Evolutionary conservation across 139 green algal genomes (phyloP).

Genomic region (Choricystis sp.): DNA sequence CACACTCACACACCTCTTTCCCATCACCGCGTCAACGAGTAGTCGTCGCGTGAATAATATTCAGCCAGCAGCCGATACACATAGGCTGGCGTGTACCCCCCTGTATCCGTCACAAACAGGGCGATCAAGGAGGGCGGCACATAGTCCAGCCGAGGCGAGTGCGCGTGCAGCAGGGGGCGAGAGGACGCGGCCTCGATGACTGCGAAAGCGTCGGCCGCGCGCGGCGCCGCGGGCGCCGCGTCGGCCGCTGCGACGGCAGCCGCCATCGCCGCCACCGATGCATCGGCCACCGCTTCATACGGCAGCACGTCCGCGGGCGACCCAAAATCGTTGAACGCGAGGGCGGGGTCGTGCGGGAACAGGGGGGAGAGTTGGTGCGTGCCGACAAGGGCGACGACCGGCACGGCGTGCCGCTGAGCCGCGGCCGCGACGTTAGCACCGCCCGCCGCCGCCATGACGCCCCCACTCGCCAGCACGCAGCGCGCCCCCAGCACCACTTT

Average conservation of each 20-base stretch:
- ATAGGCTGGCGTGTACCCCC: constrained; percentile 59
- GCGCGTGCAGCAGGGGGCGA: constrained; percentile 43
- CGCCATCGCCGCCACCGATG: constrained; percentile 6
- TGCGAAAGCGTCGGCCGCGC: too few relatives aligned
- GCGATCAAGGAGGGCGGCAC: constrained; percentile 79
- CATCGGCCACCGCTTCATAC: constrained; percentile 7
- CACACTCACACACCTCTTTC: too few relatives aligned
- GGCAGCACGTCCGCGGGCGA: constrained; percentile 21
- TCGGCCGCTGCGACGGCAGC: background rate
- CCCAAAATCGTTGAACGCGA: constrained; percentile 55
- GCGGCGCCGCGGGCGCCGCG: background rate
- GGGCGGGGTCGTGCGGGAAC: constrained; percentile 75
- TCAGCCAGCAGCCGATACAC: constrained; percentile 74
- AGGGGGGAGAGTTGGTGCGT: constrained; percentile 85
- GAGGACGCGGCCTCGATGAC: background rate
- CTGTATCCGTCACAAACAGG: constrained; percentile 83
- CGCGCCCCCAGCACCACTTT: constrained; percentile 83
- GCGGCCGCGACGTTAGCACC: constrained; percentile 67
- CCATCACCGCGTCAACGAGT: too few relatives aligned
- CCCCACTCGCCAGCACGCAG: constrained; percentile 85
- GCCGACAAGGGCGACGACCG: constrained; percentile 86
- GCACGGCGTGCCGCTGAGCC: constrained; percentile 69
- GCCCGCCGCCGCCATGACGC: constrained; percentile 66
- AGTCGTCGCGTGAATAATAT: constrained; percentile 58
- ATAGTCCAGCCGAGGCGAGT: constrained; percentile 87